Evolutionary conservation across 2,329 filamentous ascomycete genomes (phyloP), one percentile per base, ranked within the genome.

Genomic region (Knoxdaviesia capensis): DNA sequence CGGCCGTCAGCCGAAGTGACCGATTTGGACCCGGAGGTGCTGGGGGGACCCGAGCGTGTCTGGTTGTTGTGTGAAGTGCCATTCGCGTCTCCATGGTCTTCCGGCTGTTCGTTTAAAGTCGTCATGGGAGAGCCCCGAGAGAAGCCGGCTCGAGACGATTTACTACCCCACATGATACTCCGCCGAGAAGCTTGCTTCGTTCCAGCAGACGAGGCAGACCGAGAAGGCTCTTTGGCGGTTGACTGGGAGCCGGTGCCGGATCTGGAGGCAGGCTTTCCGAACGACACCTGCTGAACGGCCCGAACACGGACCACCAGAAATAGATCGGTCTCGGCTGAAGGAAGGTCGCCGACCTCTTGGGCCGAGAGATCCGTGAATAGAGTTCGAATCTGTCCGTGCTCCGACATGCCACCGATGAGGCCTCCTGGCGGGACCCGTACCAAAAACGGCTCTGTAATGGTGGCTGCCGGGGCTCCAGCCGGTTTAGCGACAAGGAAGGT

Each of bases 321-420:
- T 20, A 96, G 61, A 41, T 85, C 80, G 4, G 74, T 73, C 39
- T 80, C 80, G 6, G 73, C 68, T 3, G 78, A 66, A 1, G 69
- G 62, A 1, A 63, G 56, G 40, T 77, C 74, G 29, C 74, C 74
- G 45, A 77, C 68, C 51, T 94, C 87, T 40, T 77, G 71, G 1
- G 82, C 72, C 35, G 77, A 84, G 11, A 98, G 64, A 52, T 96
- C 86, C 3, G 84, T 78, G 50, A 96, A 94, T 2, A 98, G 66
- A 0, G 86, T 92, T 53, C 80, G 84, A 54, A 87, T 73, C 53
- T 79, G 78, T 28, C 73, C 69, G 47, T 74, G 72, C 41, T 76
- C 71, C 7, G 71, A 61, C 40, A 83, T 61, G 45, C 71, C 73
- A 8, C 75, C 69, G 47, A 87, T 74, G 20, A 74, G 71, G 43